Conservation (phyloP, 345 rosid genomes). For the Aquilaria sinensis region DNA sequence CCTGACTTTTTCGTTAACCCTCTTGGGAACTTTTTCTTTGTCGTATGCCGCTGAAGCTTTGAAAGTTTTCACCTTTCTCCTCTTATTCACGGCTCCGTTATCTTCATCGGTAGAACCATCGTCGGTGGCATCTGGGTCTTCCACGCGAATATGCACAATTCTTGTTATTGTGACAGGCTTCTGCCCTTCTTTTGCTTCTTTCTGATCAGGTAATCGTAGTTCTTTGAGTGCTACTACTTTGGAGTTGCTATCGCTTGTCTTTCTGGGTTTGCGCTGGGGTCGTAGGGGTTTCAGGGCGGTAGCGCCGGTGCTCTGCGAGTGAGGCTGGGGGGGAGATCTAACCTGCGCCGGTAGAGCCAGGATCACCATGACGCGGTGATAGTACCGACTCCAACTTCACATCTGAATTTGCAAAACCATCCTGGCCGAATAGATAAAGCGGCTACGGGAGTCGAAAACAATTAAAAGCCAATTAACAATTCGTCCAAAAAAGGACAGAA, state of each 20-base stretch:
- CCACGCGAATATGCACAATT: background rate
- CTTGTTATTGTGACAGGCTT: background rate
- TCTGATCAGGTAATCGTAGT: background rate
- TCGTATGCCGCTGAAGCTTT: background rate
- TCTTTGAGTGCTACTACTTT: too few relatives aligned
- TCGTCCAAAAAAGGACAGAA: too few relatives aligned
- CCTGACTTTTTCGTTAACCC: background rate
- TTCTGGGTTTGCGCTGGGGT: background rate
- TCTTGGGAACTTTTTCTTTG: background rate
- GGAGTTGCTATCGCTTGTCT: background rate
- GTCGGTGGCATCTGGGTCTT: background rate
- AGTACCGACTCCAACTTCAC: too few relatives aligned
- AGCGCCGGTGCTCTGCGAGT: background rate
- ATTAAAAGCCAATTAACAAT: too few relatives aligned
- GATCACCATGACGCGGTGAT: too few relatives aligned
- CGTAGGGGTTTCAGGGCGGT: background rate
- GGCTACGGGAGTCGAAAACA: too few relatives aligned
- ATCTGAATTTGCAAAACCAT: too few relatives aligned
- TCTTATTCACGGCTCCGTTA: background rate
- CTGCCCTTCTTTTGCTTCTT: background rate
- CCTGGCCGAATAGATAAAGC: too few relatives aligned
- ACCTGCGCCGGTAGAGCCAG: too few relatives aligned
- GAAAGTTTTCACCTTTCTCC: background rate
- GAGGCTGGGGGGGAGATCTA: background rate
- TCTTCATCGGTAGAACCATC: background rate